These are phyloP conservation scores for Ophiostoma populinum DNA, from an alignment of 2,329 filamentous ascomycete genomes.

Conservation along the genomic window DNA sequence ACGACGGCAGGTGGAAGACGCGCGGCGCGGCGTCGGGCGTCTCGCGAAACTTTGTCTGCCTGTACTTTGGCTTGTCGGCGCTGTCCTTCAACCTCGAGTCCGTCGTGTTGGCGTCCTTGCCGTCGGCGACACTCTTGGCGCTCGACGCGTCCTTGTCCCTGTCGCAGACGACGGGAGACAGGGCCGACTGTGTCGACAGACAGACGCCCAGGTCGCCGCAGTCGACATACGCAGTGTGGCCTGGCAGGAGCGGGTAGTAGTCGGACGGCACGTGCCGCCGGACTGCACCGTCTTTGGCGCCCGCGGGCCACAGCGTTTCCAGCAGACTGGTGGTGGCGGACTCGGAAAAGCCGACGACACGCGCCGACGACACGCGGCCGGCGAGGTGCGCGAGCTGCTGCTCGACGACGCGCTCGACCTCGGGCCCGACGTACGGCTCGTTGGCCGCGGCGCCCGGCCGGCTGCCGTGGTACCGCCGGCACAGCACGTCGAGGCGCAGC, in stretches of 20 bases:
- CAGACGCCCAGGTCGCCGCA: conserved; percentile 3
- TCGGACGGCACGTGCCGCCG: conserved; percentile 14
- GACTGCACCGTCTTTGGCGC: too few species aligned
- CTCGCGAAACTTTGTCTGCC: too few species aligned
- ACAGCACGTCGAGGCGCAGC: background rate
- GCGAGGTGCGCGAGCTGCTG: conserved; percentile 17
- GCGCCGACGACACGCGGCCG: conserved; percentile 17
- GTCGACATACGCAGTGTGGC: conserved; percentile 14
- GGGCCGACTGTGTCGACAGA: conserved; percentile 1
- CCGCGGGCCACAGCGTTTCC: background rate
- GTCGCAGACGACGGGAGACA: background rate
- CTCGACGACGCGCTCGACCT: conserved; percentile 16
- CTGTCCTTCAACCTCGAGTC: too few species aligned
- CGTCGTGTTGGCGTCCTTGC: background rate
- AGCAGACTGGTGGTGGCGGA: background rate
- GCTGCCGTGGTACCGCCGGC: conserved; percentile 5
- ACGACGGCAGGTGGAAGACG: background rate
- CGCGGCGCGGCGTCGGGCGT: background rate
- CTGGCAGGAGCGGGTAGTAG: conserved; percentile 16
- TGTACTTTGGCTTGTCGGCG: too few species aligned
- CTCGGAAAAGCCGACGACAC: conserved; percentile 20
- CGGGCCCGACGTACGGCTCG: conserved; percentile 13
- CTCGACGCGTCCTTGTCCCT: background rate
- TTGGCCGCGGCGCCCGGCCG: conserved; percentile 7
- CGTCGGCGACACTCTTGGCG: background rate